phyloP scores from a whole-genome alignment of 805 yeast genomes.

The Saccharomyces kudriavzevii region DNA sequence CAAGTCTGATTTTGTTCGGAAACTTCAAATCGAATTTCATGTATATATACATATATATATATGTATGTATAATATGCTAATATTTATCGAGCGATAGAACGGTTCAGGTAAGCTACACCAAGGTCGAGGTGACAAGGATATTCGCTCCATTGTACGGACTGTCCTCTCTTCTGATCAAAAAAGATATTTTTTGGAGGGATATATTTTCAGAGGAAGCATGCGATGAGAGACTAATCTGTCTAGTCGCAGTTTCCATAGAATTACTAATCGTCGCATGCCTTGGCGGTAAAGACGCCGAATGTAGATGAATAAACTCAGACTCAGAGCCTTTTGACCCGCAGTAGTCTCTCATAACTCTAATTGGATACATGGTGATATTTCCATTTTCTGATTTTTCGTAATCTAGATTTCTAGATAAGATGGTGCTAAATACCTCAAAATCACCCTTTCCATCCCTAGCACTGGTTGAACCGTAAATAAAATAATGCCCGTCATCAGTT shows the following conservation, averaged over 20 bases:
- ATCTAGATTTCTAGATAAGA: constrained; percentile 8
- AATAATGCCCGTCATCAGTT: constrained; percentile 13
- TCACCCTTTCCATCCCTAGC: constrained; percentile 8
- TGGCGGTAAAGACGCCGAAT: background rate
- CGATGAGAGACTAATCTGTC: background rate
- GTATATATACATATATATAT: background rate
- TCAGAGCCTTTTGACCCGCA: background rate
- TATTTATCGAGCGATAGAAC: background rate
- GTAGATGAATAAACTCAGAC: background rate
- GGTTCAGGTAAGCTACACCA: background rate
- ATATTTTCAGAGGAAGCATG: background rate
- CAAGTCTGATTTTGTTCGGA: too few relatives aligned
- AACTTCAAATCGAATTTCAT: too few relatives aligned
- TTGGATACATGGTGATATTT: constrained; percentile 4
- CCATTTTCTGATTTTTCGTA: background rate
- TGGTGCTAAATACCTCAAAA: constrained; percentile 18
- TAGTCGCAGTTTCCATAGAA: background rate
- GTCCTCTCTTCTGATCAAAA: background rate
- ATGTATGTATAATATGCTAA: background rate
- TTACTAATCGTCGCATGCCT: background rate
- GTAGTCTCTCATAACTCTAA: constrained; percentile 2
- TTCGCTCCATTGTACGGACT: background rate
- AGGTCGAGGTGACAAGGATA: background rate
- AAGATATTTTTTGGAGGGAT: background rate
- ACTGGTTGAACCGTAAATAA: constrained; percentile 18